Conservation (phyloP, 768 basidiomycete species). For the Leucosporidium creatinivorum region DNA sequence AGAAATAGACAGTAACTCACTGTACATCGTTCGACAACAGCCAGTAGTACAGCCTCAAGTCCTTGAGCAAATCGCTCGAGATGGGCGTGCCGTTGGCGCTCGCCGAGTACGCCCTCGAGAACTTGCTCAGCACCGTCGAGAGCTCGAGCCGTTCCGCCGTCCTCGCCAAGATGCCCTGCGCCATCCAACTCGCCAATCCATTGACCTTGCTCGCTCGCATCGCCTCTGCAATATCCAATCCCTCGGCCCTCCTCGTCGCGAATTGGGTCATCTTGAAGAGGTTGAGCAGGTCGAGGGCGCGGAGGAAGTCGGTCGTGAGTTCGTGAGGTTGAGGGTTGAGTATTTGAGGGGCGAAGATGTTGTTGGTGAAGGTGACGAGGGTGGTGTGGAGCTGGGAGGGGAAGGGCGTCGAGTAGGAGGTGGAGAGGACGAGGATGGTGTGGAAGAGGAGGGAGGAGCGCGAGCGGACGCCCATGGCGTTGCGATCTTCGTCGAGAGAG, state of each 20-base stretch:
- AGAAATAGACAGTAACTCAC: neutral
- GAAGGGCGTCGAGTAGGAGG: slow-evolving; percentile 32
- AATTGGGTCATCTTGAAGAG: slow-evolving; percentile 32
- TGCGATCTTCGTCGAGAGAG: slow-evolving; percentile 25
- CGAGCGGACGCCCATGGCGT: slow-evolving; percentile 14
- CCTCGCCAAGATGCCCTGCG: slow-evolving; percentile 25
- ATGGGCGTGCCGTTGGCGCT: slow-evolving; percentile 19
- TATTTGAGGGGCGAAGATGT: slow-evolving; percentile 33
- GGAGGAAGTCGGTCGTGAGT: slow-evolving; percentile 32
- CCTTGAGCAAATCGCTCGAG: slow-evolving; percentile 11
- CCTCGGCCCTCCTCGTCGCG: slow-evolving; percentile 21
- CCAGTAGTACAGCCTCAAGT: slow-evolving; percentile 29
- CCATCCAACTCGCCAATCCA: slow-evolving; percentile 30
- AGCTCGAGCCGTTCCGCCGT: slow-evolving; percentile 28
- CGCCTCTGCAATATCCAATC: slow-evolving; percentile 24
- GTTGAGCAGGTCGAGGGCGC: slow-evolving; percentile 29
- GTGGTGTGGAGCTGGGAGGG: slow-evolving; percentile 30
- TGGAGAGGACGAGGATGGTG: slow-evolving; percentile 28
- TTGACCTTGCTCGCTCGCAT: slow-evolving; percentile 29
- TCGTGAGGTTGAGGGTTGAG: slow-evolving; percentile 32
- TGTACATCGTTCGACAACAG: slow-evolving; percentile 30
- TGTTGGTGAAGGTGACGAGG: slow-evolving; percentile 31
- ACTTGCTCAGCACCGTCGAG: slow-evolving; percentile 6
- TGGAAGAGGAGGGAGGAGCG: slow-evolving; percentile 24
- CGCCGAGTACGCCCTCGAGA: slow-evolving; percentile 27